Base-by-base conservation (phyloP, 768 basidiomycete genomes). In the Pleurotus salmoneostramineus region DNA sequence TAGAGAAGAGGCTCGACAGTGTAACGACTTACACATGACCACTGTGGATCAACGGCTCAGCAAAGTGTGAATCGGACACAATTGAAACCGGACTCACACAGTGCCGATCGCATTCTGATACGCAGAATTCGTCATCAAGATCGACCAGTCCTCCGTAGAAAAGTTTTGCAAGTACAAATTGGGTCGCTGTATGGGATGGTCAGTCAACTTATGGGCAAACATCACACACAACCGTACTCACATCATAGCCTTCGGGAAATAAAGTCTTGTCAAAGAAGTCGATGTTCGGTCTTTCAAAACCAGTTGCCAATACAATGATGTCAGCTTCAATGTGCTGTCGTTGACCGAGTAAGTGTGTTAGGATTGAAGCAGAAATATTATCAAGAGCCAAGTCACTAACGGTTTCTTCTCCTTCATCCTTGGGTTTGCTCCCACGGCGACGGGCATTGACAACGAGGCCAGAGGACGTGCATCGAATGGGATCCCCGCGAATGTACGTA, bases 121-220 rank as follows among this genome's bases (percentile, higher is more conserved):
- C 8, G 78, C 63, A 5, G 79, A 79, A 62, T 83, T 84, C 3
- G 81, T 83, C 66, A 76, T 65, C 32, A 83, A 67, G 1, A 83
- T 64, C 2, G 74, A 75, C 79, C 80, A 82, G 64, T 83, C 80
- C 62, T 81, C 78, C 0, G 77, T 77, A 15, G 75, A 72, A 68
- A 84, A 83, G 64, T 80, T 83, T 59, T 83, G 81, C 12, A 83
- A 70, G 60, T 83, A 83, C 49, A 82, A 60, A 54, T 80, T 72
- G 14, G 82, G 81, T 17, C 79, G 71, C 71, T 77, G 36, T 3
- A 17, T 27, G 8, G 34, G 17, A 14, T 2, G 31, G 36, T 14
- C 3, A 37, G 32, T 36, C 31, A 56, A 50, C 45, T n/a, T 21
- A 48, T 21, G 31, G 2, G 17, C 27, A 12, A 8, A 21, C 2